These are phyloP conservation scores for Phytophthora cajani DNA, from an alignment of 352 stramenopile genomes.

Conservation along the genomic window DNA sequence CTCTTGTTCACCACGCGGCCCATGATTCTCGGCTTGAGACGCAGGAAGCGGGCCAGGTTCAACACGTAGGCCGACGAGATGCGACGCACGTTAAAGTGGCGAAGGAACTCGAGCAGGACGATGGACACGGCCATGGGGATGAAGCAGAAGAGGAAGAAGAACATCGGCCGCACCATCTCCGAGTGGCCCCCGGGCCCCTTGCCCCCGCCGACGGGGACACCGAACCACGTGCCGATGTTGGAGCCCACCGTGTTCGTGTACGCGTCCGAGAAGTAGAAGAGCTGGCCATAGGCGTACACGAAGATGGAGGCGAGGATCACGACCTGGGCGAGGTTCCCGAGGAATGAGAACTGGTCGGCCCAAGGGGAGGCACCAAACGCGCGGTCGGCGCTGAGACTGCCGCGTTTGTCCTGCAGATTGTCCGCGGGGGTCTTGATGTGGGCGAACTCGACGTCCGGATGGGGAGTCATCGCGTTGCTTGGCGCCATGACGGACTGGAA, in stretches of 20 bases:
- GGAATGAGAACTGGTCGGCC: constrained; percentile 11
- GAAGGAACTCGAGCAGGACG: constrained; percentile 50
- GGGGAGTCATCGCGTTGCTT: constrained; percentile 20
- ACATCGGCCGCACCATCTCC: constrained; percentile 64
- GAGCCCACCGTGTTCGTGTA: constrained; percentile 24
- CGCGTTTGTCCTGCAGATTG: constrained; percentile 19
- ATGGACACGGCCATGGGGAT: constrained; percentile 44
- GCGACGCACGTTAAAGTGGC: constrained; percentile 45
- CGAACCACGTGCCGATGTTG: constrained; percentile 37
- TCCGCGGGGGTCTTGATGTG: constrained; percentile 26
- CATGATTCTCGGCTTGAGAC: constrained; percentile 43
- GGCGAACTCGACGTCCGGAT: constrained; percentile 26
- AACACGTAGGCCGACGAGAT: constrained; percentile 35
- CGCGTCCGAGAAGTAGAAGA: constrained; percentile 29
- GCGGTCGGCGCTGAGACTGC: not conserved
- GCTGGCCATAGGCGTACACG: constrained; percentile 37
- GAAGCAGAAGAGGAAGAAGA: constrained; percentile 54
- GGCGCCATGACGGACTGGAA: constrained; percentile 6
- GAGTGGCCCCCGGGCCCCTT: constrained; percentile 27
- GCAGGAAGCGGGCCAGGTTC: constrained; percentile 37
- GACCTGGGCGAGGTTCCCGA: constrained; percentile 35
- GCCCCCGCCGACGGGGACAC: constrained; percentile 23
- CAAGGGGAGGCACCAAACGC: constrained; percentile 17
- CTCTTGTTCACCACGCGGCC: constrained; percentile 45
- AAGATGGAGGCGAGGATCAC: constrained; percentile 36